Percentiles rank a stretch among this genome's conserved stretches.
Evolutionary conservation across 495 filamentous ascomycete species (phyloP).

Genomic region (Podospora australis): DNA sequence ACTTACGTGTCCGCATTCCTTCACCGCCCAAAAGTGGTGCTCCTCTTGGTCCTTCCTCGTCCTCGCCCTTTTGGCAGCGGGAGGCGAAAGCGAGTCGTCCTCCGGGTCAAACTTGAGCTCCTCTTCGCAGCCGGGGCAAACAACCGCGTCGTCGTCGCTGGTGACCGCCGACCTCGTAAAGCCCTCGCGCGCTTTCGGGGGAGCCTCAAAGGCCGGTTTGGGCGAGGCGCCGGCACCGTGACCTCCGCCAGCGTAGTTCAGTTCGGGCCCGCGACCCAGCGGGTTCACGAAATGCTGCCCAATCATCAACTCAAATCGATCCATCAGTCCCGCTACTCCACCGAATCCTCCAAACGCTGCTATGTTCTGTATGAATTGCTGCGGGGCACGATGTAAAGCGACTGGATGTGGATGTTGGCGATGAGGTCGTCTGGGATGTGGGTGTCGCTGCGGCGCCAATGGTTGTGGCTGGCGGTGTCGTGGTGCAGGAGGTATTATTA

Average conservation of each 20-base stretch:
- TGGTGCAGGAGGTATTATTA: slow-evolving; percentile 2
- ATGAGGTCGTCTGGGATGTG: neutral
- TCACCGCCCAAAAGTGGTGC: slow-evolving; percentile 46
- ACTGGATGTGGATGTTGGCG: too few species aligned
- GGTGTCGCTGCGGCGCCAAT: slow-evolving; percentile 1
- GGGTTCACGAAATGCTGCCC: slow-evolving; percentile 17
- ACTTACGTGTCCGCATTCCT: slow-evolving; percentile 44
- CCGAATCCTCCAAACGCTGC: neutral
- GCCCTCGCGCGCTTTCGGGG: slow-evolving; percentile 28
- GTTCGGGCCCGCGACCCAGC: slow-evolving; percentile 16
- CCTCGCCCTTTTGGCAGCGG: slow-evolving; percentile 31
- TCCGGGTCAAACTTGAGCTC: slow-evolving; percentile 42
- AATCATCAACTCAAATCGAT: slow-evolving; percentile 12
- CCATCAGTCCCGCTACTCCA: too few species aligned
- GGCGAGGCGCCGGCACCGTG: slow-evolving; percentile 15
- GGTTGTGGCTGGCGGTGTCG: slow-evolving; percentile 2
- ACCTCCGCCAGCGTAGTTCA: slow-evolving; percentile 26
- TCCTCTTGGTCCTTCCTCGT: slow-evolving; percentile 38
- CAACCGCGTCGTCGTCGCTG: slow-evolving; percentile 28
- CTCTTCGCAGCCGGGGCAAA: slow-evolving; percentile 43
- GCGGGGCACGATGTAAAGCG: neutral
- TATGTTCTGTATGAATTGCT: neutral
- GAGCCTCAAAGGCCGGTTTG: slow-evolving; percentile 30
- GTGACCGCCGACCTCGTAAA: slow-evolving; percentile 38
- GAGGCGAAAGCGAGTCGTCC: slow-evolving; percentile 4